Base-by-base conservation (phyloP, 2,329 filamentous ascomycete genomes). In the Ceratocystis eucalypticola region DNA sequence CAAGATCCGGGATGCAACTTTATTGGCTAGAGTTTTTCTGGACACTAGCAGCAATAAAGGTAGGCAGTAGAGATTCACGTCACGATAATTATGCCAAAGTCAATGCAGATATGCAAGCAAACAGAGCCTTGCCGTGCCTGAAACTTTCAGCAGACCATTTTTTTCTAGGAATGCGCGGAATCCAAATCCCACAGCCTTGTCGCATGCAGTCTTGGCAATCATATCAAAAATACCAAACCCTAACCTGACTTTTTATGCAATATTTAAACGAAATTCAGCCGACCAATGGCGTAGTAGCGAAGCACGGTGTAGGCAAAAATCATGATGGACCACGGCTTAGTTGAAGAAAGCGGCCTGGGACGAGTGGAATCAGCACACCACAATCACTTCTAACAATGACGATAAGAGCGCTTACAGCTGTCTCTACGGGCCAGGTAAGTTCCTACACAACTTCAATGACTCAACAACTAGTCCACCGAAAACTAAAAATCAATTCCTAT, bases 391-490 rank as follows among this genome's bases (percentile, higher is more conserved):
- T 70, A 72, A 78, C 76, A 70, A 84, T 86, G 83, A 80, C 81
- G 69, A 77, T 85, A 71, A 78, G 76, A 74, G 81, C 79, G 68
- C 71, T 85, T 70, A 76, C 79, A 72, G 77, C 79, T 70, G 74
- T 83, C 33, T 80, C 83, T 15, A 75, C 75, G 66, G 80, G 81
- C 74, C 80, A 81, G 74, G 84, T 85, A 78, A 68, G 75, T 22
- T 8, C 28, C 12, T 57, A 12, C 7, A 30, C 5, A 4, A 55
- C n/a, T 4, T 22, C 41, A 25, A 55, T 7, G 3, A 44, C 7
- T 45, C 25, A 66, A 63, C 67, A 72, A 63, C 12, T 50, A 55
- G 30, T 48, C 5, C 44, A 22, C 10, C 30, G 37, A 30, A 33
- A 20, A 37, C 12, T 59, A 30, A 59, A 17, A 30, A 15, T 37